Percentiles rank a stretch among this genome's conserved stretches.
phyloP scores from a whole-genome alignment of 2,329 filamentous ascomycete species.

The Fusarium bulbicola region DNA sequence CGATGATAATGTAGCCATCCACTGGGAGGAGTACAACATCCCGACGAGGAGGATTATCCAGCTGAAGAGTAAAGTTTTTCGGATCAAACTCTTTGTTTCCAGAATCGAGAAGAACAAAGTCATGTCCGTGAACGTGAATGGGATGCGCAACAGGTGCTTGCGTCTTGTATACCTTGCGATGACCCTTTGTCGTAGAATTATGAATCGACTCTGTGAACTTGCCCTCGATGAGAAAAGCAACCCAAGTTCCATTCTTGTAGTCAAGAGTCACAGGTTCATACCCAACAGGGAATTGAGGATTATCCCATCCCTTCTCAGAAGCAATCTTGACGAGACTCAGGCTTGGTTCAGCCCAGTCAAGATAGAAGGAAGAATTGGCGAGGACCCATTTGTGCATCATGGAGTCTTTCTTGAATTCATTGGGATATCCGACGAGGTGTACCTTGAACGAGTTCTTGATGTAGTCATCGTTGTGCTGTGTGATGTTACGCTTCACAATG shows the following conservation, averaged over 20 bases:
- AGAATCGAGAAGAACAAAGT: background rate
- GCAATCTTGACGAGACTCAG: conserved; percentile 1
- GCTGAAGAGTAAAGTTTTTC: background rate
- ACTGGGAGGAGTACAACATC: background rate
- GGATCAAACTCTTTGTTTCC: background rate
- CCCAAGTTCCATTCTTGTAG: background rate
- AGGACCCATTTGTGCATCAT: conserved; percentile 4
- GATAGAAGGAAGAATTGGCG: background rate
- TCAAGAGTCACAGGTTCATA: background rate
- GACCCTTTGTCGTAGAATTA: background rate
- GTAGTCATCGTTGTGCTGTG: background rate
- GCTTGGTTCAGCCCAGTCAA: conserved; percentile 2
- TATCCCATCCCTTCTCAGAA: background rate
- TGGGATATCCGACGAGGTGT: background rate
- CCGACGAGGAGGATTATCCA: background rate
- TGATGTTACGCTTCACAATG: background rate
- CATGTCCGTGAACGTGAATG: background rate
- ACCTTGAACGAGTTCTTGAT: background rate
- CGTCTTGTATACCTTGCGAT: background rate
- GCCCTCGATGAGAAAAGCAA: background rate
- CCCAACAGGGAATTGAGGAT: background rate
- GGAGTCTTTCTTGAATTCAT: background rate
- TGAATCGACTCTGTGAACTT: background rate
- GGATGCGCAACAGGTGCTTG: background rate
- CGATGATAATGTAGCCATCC: background rate